A percentile compares a stretch with the other conserved stretches of the same genome.
phyloP scores from a whole-genome alignment of 2,329 filamentous ascomycete species.

The Zasmidium citrigriseum region DNA sequence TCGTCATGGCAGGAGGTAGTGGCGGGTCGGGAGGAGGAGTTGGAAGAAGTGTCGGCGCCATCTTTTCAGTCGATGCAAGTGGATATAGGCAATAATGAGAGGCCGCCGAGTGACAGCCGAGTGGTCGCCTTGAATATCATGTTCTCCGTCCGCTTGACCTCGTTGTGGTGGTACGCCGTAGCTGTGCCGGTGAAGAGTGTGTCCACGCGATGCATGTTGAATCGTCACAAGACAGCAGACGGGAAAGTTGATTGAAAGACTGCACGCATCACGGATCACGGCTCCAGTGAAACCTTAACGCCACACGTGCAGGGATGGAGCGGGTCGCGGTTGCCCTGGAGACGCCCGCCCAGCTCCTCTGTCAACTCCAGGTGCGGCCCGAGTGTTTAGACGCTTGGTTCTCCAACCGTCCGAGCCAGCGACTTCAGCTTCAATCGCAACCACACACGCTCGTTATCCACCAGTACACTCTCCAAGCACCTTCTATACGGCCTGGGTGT shows the following conservation, averaged over 20 bases:
- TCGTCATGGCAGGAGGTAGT: conserved; percentile 10
- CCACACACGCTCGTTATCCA: background rate
- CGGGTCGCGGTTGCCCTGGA: background rate
- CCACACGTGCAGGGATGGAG: background rate
- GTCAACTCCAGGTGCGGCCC: background rate
- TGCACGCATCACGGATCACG: background rate
- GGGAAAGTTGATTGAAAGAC: background rate
- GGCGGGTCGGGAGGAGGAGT: conserved; percentile 18
- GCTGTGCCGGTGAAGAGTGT: background rate
- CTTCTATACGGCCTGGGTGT: no score
- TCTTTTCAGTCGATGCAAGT: conserved; percentile 3
- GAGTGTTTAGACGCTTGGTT: background rate
- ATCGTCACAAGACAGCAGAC: background rate
- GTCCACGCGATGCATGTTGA: background rate
- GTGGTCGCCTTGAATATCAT: conserved; percentile 2
- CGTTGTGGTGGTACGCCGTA: background rate
- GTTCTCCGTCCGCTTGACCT: background rate
- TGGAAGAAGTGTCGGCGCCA: conserved; percentile 14
- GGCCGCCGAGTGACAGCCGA: conserved; percentile 9
- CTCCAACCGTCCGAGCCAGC: background rate
- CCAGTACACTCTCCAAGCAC: background rate
- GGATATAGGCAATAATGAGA: background rate
- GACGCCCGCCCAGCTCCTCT: background rate
- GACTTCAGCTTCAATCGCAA: background rate
- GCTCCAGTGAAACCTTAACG: background rate